phyloP scores from a whole-genome alignment of 306 rosid genomes.

The Prunus kanzakura region DNA sequence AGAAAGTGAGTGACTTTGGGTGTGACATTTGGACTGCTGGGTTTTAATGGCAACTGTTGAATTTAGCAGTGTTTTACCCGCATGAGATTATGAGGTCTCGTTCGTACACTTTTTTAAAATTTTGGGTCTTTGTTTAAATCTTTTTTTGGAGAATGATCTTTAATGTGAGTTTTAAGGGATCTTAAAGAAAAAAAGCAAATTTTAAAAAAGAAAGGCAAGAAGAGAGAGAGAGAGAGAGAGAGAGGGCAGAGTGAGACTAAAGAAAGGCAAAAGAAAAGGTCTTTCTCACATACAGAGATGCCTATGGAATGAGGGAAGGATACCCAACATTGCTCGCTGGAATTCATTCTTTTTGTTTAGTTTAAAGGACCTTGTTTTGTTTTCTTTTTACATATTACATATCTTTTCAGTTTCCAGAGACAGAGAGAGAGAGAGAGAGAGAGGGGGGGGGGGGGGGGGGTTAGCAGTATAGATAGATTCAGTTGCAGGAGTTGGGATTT shows the following conservation, averaged over 20 bases:
- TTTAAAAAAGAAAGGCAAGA: slow-evolving; percentile 26
- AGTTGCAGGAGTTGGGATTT: slow-evolving; percentile 44
- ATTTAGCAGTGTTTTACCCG: slow-evolving; percentile 7
- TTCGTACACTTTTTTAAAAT: not conserved
- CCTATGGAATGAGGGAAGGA: slow-evolving; percentile 61
- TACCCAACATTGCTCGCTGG: slow-evolving; percentile 57
- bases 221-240: slow-evolving; percentile 2
- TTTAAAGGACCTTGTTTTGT: slow-evolving; percentile 61
- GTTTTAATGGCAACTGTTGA: not conserved
- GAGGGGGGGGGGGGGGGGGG: not conserved
- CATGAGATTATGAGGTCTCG: slow-evolving; percentile 25
- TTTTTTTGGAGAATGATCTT: slow-evolving; percentile 8
- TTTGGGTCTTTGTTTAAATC: not conserved
- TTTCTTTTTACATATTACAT: slow-evolving; percentile 30
- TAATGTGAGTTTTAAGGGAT: slow-evolving; percentile 7
- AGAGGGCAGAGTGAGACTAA: slow-evolving; percentile 21
- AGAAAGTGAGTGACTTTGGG: not conserved
- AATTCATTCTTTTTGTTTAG: slow-evolving; percentile 73
- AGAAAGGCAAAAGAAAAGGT: slow-evolving; percentile 56
- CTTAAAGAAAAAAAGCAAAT: slow-evolving; percentile 7
- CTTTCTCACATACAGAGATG: slow-evolving; percentile 81
- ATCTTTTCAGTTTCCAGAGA: slow-evolving; percentile 19
- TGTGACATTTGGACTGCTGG: slow-evolving; percentile 12
- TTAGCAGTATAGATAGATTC: slow-evolving; percentile 26
- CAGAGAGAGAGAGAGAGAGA: slow-evolving; percentile 7